Conservation (phyloP, 2,329 filamentous ascomycete genomes). For the Penicillium frequentans region DNA sequence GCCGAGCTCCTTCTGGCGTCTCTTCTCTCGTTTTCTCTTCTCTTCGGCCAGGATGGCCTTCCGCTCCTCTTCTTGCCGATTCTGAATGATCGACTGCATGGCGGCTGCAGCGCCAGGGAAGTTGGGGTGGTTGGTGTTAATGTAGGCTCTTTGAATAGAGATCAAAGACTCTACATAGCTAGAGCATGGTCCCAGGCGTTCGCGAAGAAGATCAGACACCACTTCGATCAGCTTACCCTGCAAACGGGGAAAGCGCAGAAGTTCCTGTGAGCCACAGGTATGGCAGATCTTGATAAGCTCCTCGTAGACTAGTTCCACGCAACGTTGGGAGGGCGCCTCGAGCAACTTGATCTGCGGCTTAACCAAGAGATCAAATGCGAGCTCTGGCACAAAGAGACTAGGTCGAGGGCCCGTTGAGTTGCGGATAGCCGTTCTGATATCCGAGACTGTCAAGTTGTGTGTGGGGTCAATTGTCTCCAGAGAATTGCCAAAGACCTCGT, state of each 20-base stretch:
- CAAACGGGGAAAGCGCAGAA: constrained; percentile 85
- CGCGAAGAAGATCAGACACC: constrained; percentile 90
- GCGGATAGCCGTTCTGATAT: constrained; percentile 94
- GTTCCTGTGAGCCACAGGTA: constrained; percentile 92
- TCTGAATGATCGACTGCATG: constrained; percentile 94
- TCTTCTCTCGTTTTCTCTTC: constrained; percentile 78
- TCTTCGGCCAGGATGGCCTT: constrained; percentile 79
- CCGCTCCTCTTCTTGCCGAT: constrained; percentile 91
- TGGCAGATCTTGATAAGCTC: constrained; percentile 99
- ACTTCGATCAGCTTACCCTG: constrained; percentile 98
- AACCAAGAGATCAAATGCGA: constrained; percentile 95
- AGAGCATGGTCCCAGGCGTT: constrained; percentile 85
- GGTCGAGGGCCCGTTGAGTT: constrained; percentile 96
- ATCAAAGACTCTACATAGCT: constrained; percentile 95
- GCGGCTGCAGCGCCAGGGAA: constrained; percentile 95
- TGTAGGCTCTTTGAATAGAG: constrained; percentile 95
- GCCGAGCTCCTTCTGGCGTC: constrained; percentile 78
- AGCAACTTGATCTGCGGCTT: constrained; percentile 98
- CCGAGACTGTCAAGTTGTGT: constrained; percentile 86
- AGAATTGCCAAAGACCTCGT: constrained; percentile 96
- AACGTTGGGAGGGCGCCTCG: constrained; percentile 91
- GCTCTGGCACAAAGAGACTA: constrained; percentile 93
- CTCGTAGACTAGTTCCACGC: constrained; percentile 96
- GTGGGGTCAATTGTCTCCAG: constrained; percentile 96
- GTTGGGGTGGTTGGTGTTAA: constrained; percentile 99